Base-by-base conservation (phyloP, 176 grass and related monocot species). In the Guadua angustifolia region DNA sequence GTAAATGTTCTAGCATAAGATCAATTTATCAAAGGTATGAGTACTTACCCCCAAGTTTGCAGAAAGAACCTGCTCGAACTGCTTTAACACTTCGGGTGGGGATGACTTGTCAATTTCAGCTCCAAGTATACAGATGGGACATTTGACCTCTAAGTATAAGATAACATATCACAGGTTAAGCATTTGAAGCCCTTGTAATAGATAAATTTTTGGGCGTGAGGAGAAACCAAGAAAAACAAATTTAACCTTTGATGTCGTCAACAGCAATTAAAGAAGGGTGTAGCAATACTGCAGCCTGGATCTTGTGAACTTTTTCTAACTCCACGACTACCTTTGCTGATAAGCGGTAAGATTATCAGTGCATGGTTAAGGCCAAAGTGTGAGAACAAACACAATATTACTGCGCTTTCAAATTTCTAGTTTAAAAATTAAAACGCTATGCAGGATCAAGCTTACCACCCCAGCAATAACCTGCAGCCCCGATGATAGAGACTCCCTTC, bases 381-480 rank as follows among this genome's bases (percentile, higher is more conserved):
- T 39, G 9, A 42, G 18, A 42, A 21, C 1, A 47, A 63, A 18
- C 40, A 63, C 40, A 78, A 63, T 8, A 68, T 40, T 26, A 6
- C 18, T 62, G 15, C 6, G 7, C 18, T 16, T 64, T 66, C 59
- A 15, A 66, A n/a, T 50, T 22, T 51, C 21, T 19, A 36, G 24
- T 50, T 65, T 7, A 63, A 29, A 65, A 69, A 59, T 11, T 69
- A 43, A 21, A 69, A 69, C 64, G 56, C 9, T 12, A 21, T 13
- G 80, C 36, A 75, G 0, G 35, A 29, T n/a, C 12, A 15, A 9
- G n/a, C 86, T 84, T 77, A 97, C 94, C 94, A 62, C 94, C 92
- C 92, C 90, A 94, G 73, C 94, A 94, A 91, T 92, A 97, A 5
- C 94, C 94, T 80, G 81, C 88, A 89, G 94, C 90, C 17, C 94